A percentile compares a stretch with the other conserved stretches of the same genome.
These are phyloP conservation scores for Pichia nanzhaoensis DNA, from an alignment of 805 yeast species.

Conservation along the genomic window DNA sequence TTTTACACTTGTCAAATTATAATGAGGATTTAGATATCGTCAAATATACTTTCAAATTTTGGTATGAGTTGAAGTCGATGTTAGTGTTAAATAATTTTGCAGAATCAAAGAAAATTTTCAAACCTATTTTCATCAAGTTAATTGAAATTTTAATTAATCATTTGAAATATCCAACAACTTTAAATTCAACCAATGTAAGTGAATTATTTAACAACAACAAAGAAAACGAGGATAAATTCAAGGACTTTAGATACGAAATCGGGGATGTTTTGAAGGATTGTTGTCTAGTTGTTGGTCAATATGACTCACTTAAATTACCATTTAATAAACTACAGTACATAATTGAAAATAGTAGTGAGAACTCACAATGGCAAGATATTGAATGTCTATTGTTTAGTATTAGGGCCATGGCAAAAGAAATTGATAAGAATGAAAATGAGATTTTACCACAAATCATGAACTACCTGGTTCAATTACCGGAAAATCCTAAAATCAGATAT, in stretches of 20 bases:
- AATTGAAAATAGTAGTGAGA: conserved; percentile 16
- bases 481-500: conserved; percentile 79
- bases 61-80: conserved; percentile 77
- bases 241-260: conserved; percentile 91
- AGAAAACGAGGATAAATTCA: conserved; percentile 87
- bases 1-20: conserved; percentile 63
- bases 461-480: conserved; percentile 62
- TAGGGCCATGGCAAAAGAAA: conserved; percentile 93
- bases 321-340: conserved; percentile 47
- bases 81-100: conserved; percentile 53
- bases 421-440: conserved; percentile 54
- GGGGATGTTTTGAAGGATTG: conserved; percentile 97
- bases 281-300: conserved; percentile 81
- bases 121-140: conserved; percentile 51
- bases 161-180: conserved; percentile 60
- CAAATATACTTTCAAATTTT: conserved; percentile 84
- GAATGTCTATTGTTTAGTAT: conserved; percentile 88
- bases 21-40: conserved; percentile 85
- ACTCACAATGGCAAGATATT: conserved; percentile 64
- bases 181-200: conserved; percentile 30
- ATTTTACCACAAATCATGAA: conserved; percentile 75
- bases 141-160: conserved; percentile 58
- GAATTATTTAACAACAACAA: conserved; percentile 57
- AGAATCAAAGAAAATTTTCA: conserved; percentile 42
- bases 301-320: conserved; percentile 64